Conservation (phyloP, 139 green algal species). For the Chlorella sp. region DNA sequence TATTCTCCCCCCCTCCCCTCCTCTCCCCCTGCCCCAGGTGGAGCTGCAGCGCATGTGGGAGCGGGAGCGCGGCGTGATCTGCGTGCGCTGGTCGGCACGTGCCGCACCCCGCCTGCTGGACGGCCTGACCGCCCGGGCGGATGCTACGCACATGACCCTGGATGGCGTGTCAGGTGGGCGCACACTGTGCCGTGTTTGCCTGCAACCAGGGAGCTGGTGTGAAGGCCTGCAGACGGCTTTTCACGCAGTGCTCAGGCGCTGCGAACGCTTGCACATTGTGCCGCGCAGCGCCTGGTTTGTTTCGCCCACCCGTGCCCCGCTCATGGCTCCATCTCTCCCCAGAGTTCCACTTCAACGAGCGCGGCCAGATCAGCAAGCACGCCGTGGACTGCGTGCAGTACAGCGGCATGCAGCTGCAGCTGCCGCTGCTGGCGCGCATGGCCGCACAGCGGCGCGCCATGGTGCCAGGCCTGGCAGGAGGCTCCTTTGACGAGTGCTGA, state of each 20-base stretch:
- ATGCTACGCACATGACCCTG: background rate
- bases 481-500: slow-evolving; percentile 19
- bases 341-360: slow-evolving; percentile 27
- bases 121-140: background rate
- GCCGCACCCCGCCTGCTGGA: slow-evolving; percentile 17
- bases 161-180: slow-evolving; percentile 11
- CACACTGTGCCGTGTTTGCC: background rate
- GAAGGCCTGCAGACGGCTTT: no score
- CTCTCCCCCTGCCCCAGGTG: background rate
- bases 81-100: slow-evolving; percentile 15
- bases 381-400: slow-evolving; percentile 3
- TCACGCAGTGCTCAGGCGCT: no score
- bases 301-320: background rate
- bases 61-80: slow-evolving; percentile 10
- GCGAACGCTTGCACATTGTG: no score
- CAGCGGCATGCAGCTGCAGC: background rate
- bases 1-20: background rate
- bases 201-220: no score
- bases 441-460: background rate
- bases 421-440: slow-evolving; percentile 24
- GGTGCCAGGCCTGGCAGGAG: slow-evolving; percentile 19
- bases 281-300: no score
- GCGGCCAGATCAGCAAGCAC: background rate
- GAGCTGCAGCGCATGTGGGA: slow-evolving; percentile 32
- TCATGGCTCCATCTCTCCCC: background rate